These are phyloP conservation scores for Backusella luteola DNA, from an alignment of 192 early-diverging fungal genomes.

Conservation along the genomic window DNA sequence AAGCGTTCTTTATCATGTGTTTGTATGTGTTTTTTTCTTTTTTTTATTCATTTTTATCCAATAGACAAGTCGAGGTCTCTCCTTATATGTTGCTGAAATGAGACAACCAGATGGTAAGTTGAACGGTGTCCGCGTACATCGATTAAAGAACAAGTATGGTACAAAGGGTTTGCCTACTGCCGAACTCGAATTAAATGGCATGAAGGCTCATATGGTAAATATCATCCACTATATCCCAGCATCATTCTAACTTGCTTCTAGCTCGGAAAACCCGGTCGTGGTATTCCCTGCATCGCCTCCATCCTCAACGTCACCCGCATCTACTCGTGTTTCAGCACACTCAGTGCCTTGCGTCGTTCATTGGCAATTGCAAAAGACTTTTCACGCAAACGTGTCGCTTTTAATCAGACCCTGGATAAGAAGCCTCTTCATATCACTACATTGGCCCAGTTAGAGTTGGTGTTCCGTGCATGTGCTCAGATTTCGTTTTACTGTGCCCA, in stretches of 20 bases:
- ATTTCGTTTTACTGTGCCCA: conserved; percentile 53
- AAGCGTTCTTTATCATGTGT: neutral
- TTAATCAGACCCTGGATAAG: conserved; percentile 41
- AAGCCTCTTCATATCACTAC: conserved; percentile 61
- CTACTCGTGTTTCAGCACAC: conserved; percentile 48
- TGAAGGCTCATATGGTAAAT: conserved; percentile 39
- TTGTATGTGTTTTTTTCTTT: neutral
- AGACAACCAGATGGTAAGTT: conserved; percentile 47
- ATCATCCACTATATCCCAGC: neutral
- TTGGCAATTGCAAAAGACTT: conserved; percentile 56
- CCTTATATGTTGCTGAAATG: conserved; percentile 58
- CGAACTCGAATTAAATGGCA: conserved; percentile 61
- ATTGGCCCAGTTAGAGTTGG: conserved; percentile 52
- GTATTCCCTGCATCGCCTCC: conserved; percentile 59
- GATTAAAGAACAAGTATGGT: conserved; percentile 69
- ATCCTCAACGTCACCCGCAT: conserved; percentile 73
- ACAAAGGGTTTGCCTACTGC: conserved; percentile 73
- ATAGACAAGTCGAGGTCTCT: conserved; percentile 53
- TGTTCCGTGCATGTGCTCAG: conserved; percentile 49
- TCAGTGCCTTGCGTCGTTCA: conserved; percentile 42
- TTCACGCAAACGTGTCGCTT: conserved; percentile 49
- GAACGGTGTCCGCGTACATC: conserved; percentile 61
- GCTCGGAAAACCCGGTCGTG: conserved; percentile 48
- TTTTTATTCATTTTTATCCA: neutral
- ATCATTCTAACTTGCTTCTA: neutral